These are phyloP conservation scores for Hemisphaericaspora lyxosophila DNA, from an alignment of 1,139 yeast genomes.

Conservation along the genomic window DNA sequence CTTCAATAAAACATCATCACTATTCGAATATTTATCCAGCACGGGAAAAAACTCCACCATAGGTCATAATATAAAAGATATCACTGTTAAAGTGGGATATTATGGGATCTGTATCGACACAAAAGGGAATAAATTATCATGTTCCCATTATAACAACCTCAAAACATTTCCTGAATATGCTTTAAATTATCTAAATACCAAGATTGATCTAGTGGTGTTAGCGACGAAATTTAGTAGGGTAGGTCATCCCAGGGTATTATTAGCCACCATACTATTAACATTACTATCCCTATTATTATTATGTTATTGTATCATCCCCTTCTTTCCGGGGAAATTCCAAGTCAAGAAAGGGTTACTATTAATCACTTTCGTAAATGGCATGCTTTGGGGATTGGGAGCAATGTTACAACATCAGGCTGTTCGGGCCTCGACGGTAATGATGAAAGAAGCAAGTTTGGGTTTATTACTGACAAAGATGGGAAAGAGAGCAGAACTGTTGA, in stretches of 20 bases:
- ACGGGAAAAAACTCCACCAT: slow-evolving; percentile 4
- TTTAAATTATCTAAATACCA: slow-evolving; percentile 13
- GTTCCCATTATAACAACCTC: slow-evolving; percentile 31
- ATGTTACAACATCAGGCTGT: slow-evolving; percentile 68
- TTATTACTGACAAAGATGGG: slow-evolving; percentile 50
- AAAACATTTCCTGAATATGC: slow-evolving; percentile 17
- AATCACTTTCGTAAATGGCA: slow-evolving; percentile 36
- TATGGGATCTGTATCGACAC: slow-evolving; percentile 47
- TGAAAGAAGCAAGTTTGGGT: slow-evolving; percentile 53
- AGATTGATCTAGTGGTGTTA: slow-evolving; percentile 40
- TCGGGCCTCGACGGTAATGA: slow-evolving; percentile 41
- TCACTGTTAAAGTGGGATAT: slow-evolving; percentile 51
- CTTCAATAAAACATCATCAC: slow-evolving; percentile 37
- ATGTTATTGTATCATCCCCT: slow-evolving; percentile 48
- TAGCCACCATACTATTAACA: slow-evolving; percentile 48
- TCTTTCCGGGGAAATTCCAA: slow-evolving; percentile 43
- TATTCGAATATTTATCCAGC: slow-evolving; percentile 9
- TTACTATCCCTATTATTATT: slow-evolving; percentile 40
- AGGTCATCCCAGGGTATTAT: slow-evolving; percentile 55
- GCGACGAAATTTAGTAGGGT: slow-evolving; percentile 44
- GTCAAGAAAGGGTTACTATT: slow-evolving; percentile 34
- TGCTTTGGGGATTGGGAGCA: slow-evolving; percentile 69
- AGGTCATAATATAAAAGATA: slow-evolving; percentile 19
- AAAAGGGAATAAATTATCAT: slow-evolving; percentile 25
- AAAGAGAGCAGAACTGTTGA: slow-evolving; percentile 54